Percentiles rank a stretch among this genome's conserved stretches.
phyloP scores from a whole-genome alignment of 2,329 filamentous ascomycete species.

The Ophiosphaerella narmari region DNA sequence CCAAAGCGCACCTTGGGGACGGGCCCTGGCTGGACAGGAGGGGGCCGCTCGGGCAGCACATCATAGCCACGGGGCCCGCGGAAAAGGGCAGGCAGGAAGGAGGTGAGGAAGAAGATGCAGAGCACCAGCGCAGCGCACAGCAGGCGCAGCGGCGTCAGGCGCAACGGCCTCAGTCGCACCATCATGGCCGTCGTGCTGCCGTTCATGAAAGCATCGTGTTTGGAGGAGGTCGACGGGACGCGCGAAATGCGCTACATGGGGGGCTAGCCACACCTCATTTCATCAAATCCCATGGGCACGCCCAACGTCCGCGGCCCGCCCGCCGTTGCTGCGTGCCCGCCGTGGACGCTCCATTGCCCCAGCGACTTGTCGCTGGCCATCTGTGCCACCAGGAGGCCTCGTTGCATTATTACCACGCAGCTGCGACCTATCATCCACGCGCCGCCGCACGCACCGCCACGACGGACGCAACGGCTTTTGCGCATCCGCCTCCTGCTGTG shows the following conservation, averaged over 20 bases:
- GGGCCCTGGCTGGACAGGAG: slow-evolving; percentile 21
- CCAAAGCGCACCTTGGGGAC: slow-evolving; percentile 31
- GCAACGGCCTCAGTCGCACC: slow-evolving; percentile 44
- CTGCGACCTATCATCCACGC: no score
- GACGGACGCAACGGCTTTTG: no score
- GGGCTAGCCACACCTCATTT: not conserved
- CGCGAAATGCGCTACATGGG: slow-evolving; percentile 12
- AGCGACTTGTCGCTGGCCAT: no score
- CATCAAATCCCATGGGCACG: no score
- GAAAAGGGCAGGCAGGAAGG: slow-evolving; percentile 27
- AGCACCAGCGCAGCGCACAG: slow-evolving; percentile 34
- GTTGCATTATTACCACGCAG: no score
- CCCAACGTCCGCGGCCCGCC: slow-evolving; percentile 3
- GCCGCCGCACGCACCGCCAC: no score
- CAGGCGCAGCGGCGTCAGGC: slow-evolving; percentile 39
- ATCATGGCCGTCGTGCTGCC: slow-evolving; percentile 32
- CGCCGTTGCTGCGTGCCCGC: not conserved
- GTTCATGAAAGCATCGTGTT: slow-evolving; percentile 15
- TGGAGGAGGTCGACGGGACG: slow-evolving; percentile 10
- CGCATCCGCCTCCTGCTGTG: no score
- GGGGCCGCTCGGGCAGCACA: slow-evolving; percentile 31
- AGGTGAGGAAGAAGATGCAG: slow-evolving; percentile 25
- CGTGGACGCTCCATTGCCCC: no score
- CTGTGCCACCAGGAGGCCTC: no score
- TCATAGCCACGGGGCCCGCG: slow-evolving; percentile 39